A percentile compares a stretch with the other conserved stretches of the same genome.
Conservation (phyloP, 2,329 filamentous ascomycete species). For the Fusarium temperatum region DNA sequence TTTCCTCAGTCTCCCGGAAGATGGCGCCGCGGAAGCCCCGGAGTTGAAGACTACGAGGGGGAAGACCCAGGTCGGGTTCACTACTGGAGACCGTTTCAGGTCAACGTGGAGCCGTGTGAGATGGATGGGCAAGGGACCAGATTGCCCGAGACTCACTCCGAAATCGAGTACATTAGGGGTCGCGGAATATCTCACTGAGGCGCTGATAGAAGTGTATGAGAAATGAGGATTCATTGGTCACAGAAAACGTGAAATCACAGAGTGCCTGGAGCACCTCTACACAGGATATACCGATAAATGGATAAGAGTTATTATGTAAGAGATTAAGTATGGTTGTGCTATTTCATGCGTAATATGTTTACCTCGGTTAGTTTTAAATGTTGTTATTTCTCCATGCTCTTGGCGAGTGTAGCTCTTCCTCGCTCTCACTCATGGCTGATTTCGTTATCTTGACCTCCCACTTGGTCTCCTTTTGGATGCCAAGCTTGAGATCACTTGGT, state of each 20-base stretch:
- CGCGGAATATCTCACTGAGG: neutral
- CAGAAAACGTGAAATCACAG: neutral
- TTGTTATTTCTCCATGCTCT: neutral
- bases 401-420: slow-evolving; percentile 26
- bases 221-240: neutral
- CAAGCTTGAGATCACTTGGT: neutral
- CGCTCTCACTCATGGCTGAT: slow-evolving; percentile 17
- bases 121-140: neutral
- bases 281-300: neutral
- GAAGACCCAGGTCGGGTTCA: neutral
- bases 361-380: neutral
- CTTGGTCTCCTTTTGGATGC: slow-evolving; percentile 20
- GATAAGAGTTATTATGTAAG: neutral
- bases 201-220: no score
- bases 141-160: neutral
- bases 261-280: neutral
- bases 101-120: neutral
- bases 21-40: neutral
- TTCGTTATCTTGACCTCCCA: slow-evolving; percentile 23
- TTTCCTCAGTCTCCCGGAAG: neutral
- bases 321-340: neutral
- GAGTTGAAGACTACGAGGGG: neutral
- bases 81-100: neutral
- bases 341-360: neutral
- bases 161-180: neutral